Conservation (phyloP, 805 yeast species). For the Brettanomyces nanus region DNA sequence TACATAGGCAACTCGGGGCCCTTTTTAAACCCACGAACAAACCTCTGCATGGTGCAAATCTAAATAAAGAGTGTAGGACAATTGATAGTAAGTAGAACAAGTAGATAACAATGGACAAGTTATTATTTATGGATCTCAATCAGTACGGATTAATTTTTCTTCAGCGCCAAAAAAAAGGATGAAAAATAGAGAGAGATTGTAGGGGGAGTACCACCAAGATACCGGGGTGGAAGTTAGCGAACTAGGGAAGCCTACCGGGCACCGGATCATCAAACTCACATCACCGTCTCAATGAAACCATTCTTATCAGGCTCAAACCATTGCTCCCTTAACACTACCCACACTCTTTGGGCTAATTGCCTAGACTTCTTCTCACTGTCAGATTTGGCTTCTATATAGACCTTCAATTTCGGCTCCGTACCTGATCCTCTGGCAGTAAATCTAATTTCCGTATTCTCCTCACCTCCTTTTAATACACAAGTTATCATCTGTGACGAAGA, state of each 20-base stretch:
- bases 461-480: conserved; percentile 31
- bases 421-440: conserved; percentile 93
- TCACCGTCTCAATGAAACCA: conserved; percentile 30
- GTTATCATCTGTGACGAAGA: conserved; percentile 83
- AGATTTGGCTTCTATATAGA: conserved; percentile 76
- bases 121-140: too few species aligned
- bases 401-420: conserved; percentile 90
- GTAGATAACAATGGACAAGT: too few species aligned
- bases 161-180: too few species aligned
- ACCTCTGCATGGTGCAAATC: background rate
- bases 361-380: conserved; percentile 38
- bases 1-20: conserved; percentile 42
- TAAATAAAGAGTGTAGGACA: too few species aligned
- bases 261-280: too few species aligned
- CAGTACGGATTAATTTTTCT: too few species aligned
- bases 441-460: conserved; percentile 36
- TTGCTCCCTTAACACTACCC: conserved; percentile 47
- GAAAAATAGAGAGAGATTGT: too few species aligned
- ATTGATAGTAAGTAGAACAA: too few species aligned
- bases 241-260: too few species aligned
- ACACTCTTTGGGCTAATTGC: conserved; percentile 49
- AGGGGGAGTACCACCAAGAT: too few species aligned
- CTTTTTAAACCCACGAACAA: conserved; percentile 16
- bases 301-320: conserved; percentile 64
- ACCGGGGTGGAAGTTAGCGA: too few species aligned